Percentiles rank a stretch among this genome's conserved stretches.
These are phyloP conservation scores for Nissolia schottii DNA, from an alignment of 306 rosid species.

Conservation along the genomic window DNA sequence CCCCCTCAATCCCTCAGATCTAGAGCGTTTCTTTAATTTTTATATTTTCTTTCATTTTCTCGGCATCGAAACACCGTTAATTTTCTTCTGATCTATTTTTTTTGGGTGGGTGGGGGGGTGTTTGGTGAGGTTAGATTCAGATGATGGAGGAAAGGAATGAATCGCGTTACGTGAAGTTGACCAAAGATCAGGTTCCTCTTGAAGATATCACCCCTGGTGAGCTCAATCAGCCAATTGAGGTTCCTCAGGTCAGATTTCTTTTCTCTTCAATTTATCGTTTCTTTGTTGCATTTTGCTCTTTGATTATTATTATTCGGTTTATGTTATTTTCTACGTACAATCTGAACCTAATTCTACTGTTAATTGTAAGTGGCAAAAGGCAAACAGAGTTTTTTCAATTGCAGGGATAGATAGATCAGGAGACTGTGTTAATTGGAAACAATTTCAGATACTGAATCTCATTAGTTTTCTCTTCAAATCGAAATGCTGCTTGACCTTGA, in stretches of 20 bases:
- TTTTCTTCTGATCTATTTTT: neutral
- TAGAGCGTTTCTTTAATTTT: neutral
- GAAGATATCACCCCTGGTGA: constrained; percentile 91
- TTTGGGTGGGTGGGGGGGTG: neutral
- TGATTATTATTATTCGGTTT: neutral
- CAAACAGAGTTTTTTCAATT: constrained; percentile 2
- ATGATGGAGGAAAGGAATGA: constrained; percentile 75
- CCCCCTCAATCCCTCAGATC: neutral
- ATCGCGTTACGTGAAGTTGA: constrained; percentile 84
- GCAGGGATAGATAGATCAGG: neutral
- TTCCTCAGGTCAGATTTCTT: constrained; percentile 93
- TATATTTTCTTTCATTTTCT: neutral
- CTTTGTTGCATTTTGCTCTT: neutral
- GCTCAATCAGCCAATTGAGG: constrained; percentile 92
- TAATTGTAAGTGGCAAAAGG: neutral
- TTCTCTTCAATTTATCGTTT: neutral
- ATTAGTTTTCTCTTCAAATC: no score
- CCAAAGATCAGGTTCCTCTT: constrained; percentile 67
- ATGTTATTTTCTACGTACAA: neutral
- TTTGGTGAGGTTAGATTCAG: constrained; percentile 8
- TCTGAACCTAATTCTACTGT: neutral
- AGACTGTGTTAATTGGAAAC: neutral
- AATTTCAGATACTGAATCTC: no score
- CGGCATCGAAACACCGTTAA: neutral
- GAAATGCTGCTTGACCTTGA: neutral